phyloP scores from a whole-genome alignment of 208 protist species.

The Porcisia hertigi region DNA sequence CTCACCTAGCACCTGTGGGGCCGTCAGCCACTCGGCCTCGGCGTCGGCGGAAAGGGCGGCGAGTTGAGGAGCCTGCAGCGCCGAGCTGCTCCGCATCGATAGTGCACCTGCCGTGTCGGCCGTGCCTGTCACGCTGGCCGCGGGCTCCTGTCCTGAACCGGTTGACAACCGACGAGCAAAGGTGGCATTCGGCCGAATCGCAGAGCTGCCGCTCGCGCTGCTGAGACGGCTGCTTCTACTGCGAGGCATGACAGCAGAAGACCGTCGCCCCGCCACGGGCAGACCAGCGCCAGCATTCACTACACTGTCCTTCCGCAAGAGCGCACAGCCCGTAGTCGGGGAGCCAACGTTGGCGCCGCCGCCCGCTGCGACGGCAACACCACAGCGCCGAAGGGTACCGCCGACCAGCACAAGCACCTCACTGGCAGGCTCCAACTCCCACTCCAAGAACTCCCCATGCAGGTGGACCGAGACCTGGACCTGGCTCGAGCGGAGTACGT shows the following conservation, averaged over 20 bases:
- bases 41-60: slow-evolving; percentile 4
- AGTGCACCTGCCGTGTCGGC: not conserved
- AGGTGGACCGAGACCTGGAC: slow-evolving; percentile 32
- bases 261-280: not conserved
- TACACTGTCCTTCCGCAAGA: not conserved
- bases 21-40: slow-evolving; percentile 31
- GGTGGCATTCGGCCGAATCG: not conserved
- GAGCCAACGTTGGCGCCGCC: not conserved
- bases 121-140: not conserved
- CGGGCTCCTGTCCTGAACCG: not conserved
- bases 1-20: slow-evolving; percentile 70
- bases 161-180: not conserved
- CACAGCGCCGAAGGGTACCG: slow-evolving; percentile 37
- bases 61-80: not conserved
- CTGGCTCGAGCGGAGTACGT: slow-evolving; percentile 6
- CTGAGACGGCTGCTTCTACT: not conserved
- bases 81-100: not conserved
- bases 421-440: slow-evolving; percentile 57
- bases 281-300: not conserved
- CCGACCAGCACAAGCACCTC: slow-evolving; percentile 67
- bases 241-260: not conserved
- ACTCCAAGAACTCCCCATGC: slow-evolving; percentile 64
- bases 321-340: not conserved
- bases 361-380: slow-evolving; percentile 18
- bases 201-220: not conserved